phyloP scores from a whole-genome alignment of 352 stramenopile genomes.

The Phytopythium delawarense region DNA sequence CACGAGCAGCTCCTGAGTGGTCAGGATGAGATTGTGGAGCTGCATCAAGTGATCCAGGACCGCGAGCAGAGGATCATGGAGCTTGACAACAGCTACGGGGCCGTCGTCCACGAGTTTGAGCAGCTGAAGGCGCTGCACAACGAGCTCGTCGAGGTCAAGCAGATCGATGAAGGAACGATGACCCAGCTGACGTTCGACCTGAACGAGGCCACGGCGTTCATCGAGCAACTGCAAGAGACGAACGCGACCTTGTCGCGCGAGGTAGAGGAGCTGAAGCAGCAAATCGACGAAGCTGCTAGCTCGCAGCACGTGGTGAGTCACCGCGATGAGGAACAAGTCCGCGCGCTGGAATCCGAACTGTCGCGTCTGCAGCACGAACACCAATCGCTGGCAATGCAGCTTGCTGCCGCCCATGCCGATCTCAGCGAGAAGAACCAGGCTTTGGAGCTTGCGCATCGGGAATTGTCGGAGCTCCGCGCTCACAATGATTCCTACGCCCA shows the following conservation, averaged over 20 bases:
- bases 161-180: conserved; percentile 16
- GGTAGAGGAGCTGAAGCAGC: conserved; percentile 22
- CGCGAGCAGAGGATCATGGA: conserved; percentile 29
- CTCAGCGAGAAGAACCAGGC: conserved; percentile 6
- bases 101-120: conserved; percentile 36
- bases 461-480: conserved; percentile 27
- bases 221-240: conserved; percentile 13
- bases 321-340: background rate
- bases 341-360: conserved; percentile 5
- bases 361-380: conserved; percentile 10
- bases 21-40: conserved; percentile 39
- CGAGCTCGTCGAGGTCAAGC: conserved; percentile 22
- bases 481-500: conserved; percentile 10
- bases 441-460: conserved; percentile 17
- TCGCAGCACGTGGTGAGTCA: background rate
- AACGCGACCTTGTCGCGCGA: conserved; percentile 14
- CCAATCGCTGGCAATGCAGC: conserved; percentile 23
- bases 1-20: conserved; percentile 22
- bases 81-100: conserved; percentile 35
- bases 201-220: conserved; percentile 5
- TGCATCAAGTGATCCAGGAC: conserved; percentile 23
- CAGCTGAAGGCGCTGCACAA: conserved; percentile 26
- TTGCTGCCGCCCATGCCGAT: conserved; percentile 14
- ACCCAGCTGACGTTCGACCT: conserved; percentile 15
- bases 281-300: conserved; percentile 7